A percentile compares a stretch with the other conserved stretches of the same genome.
phyloP scores from a whole-genome alignment of 2,329 filamentous ascomycete genomes.

The Aquanectria penicillioides region DNA sequence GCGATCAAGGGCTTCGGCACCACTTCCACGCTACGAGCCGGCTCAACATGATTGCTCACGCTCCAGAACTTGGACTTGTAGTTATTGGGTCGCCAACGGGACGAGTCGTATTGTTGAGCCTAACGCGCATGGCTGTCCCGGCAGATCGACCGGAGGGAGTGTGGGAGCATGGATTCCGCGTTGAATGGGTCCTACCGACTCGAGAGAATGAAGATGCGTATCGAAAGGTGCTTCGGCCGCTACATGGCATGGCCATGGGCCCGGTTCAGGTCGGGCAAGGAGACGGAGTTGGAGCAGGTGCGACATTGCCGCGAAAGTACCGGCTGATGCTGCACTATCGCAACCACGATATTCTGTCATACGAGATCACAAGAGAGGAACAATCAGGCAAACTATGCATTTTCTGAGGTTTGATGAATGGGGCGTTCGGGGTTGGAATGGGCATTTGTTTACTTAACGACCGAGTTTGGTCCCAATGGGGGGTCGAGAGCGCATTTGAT shows the following conservation, averaged over 20 bases:
- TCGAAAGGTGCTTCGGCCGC: conserved; percentile 57
- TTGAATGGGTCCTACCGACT: conserved; percentile 64
- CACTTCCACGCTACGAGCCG: conserved; percentile 49
- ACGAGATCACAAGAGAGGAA: conserved; percentile 66
- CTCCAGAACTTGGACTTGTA: conserved; percentile 77
- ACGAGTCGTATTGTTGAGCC: conserved; percentile 71
- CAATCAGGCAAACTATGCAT: conserved; percentile 49
- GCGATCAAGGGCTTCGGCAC: conserved; percentile 29
- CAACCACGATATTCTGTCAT: conserved; percentile 75
- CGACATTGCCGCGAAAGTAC: conserved; percentile 60
- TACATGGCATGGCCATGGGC: conserved; percentile 75
- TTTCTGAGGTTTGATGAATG: conserved; percentile 41
- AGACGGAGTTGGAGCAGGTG: conserved; percentile 31
- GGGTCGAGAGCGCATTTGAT: conserved; percentile 1
- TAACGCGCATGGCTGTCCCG: conserved; percentile 47
- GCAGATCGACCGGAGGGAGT: conserved; percentile 31
- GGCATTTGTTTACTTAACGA: conserved; percentile 1
- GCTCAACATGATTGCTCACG: conserved; percentile 69
- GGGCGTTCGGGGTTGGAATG: conserved; percentile 13
- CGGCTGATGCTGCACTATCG: conserved; percentile 77
- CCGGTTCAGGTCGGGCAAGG: conserved; percentile 62
- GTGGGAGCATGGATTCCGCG: conserved; percentile 58
- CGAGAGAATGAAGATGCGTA: conserved; percentile 55
- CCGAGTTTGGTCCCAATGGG: conserved; percentile 16
- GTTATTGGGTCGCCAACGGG: conserved; percentile 74